phyloP scores from a whole-genome alignment of 176 grass and related monocot genomes.

The Olyra latifolia region DNA sequence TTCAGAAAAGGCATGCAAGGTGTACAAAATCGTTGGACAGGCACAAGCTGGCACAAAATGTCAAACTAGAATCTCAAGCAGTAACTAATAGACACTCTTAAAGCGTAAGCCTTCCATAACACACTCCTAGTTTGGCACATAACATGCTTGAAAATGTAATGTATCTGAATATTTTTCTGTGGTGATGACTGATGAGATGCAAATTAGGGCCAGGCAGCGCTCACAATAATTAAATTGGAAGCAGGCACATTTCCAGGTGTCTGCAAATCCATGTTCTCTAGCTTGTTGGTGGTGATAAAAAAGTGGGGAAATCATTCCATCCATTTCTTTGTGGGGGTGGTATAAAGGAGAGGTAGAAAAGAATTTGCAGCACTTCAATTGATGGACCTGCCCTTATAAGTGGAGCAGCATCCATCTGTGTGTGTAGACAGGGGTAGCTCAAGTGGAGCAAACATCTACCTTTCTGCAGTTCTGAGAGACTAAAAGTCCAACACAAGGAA shows the following conservation, averaged over 20 bases:
- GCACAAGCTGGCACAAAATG: not conserved
- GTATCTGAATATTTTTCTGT: not conserved
- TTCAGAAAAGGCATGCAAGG: no score
- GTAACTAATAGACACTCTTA: not conserved
- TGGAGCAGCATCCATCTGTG: constrained; percentile 39
- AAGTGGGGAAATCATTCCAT: constrained; percentile 24
- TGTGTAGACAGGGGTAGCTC: constrained; percentile 24
- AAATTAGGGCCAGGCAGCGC: constrained; percentile 22
- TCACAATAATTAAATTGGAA: constrained; percentile 5
- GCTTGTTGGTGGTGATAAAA: not conserved
- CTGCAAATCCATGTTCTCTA: constrained; percentile 18
- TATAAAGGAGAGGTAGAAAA: constrained; percentile 35
- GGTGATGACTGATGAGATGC: not conserved
- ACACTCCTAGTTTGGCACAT: not conserved
- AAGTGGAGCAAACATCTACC: constrained; percentile 35
- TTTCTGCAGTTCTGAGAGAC: constrained; percentile 14
- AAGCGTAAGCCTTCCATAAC: not conserved
- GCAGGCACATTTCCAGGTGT: constrained; percentile 38
- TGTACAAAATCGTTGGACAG: not conserved
- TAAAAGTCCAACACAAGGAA: not conserved
- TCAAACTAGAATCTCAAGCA: not conserved
- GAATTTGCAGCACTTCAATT: constrained; percentile 26
- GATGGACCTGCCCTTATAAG: constrained; percentile 7
- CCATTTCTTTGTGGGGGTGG: constrained; percentile 35
- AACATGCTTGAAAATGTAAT: not conserved